These are phyloP conservation scores for Pogostemon cablin DNA, from an alignment of 257 asterid species.

Conservation along the genomic window DNA sequence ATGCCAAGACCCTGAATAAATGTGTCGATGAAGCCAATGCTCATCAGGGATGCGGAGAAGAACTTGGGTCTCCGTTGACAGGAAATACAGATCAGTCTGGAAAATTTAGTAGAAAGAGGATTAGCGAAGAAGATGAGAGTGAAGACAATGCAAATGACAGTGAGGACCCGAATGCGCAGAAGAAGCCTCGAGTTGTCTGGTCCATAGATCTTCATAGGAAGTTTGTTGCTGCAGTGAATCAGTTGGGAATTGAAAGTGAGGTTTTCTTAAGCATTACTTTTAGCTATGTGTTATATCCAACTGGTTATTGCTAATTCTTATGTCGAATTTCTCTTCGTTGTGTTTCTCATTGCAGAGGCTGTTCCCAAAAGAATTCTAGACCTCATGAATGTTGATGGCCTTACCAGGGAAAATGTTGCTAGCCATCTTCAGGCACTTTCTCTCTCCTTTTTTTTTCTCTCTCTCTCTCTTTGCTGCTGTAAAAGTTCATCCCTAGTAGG, in stretches of 20 bases:
- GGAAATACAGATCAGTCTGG: constrained; percentile 56
- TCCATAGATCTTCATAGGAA: constrained; percentile 91
- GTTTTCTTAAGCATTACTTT: constrained; percentile 12
- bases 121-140: constrained; percentile 75
- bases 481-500: no score
- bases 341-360: constrained; percentile 62
- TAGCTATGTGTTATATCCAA: neutral
- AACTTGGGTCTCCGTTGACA: constrained; percentile 44
- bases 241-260: constrained; percentile 89
- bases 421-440: constrained; percentile 89
- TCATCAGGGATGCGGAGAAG: constrained; percentile 48
- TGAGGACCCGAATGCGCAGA: constrained; percentile 69
- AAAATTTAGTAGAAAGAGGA: constrained; percentile 66
- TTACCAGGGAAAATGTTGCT: constrained; percentile 87
- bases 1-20: constrained; percentile 38
- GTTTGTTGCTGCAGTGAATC: constrained; percentile 80
- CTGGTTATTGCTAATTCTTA: constrained; percentile 17
- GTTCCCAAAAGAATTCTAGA: constrained; percentile 90
- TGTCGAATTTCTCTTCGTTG: neutral
- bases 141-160: constrained; percentile 58
- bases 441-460: constrained; percentile 29
- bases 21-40: constrained; percentile 40
- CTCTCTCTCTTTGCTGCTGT: constrained; percentile 1
- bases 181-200: constrained; percentile 90
- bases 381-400: constrained; percentile 86